Percentiles rank a stretch among this genome's conserved stretches.
Conservation (phyloP, 106 monocot species). For the Allium fistulosum region DNA sequence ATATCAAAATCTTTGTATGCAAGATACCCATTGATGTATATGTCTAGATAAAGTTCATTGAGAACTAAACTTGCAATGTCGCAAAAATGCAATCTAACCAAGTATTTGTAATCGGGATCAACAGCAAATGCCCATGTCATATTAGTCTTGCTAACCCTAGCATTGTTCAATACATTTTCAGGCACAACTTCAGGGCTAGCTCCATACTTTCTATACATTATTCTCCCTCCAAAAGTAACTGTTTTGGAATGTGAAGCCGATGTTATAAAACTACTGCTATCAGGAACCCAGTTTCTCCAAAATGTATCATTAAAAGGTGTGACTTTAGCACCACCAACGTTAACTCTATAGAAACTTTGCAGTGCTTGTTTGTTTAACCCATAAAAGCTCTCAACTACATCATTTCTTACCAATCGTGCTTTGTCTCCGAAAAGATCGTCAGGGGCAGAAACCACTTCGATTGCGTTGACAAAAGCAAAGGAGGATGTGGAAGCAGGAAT, state of each 20-base stretch:
- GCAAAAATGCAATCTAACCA: slow-evolving; percentile 87
- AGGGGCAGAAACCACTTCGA: slow-evolving; percentile 75
- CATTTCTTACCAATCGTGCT: slow-evolving; percentile 29
- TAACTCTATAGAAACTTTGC: slow-evolving; percentile 64
- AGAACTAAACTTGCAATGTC: slow-evolving; percentile 81
- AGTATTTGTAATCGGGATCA: slow-evolving; percentile 40
- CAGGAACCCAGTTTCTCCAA: slow-evolving; percentile 86
- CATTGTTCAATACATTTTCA: slow-evolving; percentile 60
- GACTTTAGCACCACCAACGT: slow-evolving; percentile 72
- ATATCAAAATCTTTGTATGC: slow-evolving; percentile 65
- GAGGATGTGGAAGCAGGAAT: slow-evolving; percentile 30
- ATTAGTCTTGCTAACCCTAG: slow-evolving; percentile 25
- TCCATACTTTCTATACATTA: slow-evolving; percentile 39
- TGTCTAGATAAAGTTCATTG: slow-evolving; percentile 62
- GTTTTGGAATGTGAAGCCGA: slow-evolving; percentile 8
- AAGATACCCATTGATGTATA: slow-evolving; percentile 60
- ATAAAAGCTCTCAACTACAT: slow-evolving; percentile 14
- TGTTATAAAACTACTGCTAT: slow-evolving; percentile 23
- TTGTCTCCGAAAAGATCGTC: slow-evolving; percentile 39
- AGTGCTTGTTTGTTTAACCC: slow-evolving; percentile 39
- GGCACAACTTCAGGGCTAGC: slow-evolving; percentile 79
- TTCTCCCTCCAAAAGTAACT: slow-evolving; percentile 43
- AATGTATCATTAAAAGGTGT: slow-evolving; percentile 85
- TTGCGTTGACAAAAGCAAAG: slow-evolving; percentile 78
- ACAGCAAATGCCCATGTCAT: slow-evolving; percentile 75